phyloP scores from a whole-genome alignment of 768 basidiomycete genomes.

The Russula sp. region DNA sequence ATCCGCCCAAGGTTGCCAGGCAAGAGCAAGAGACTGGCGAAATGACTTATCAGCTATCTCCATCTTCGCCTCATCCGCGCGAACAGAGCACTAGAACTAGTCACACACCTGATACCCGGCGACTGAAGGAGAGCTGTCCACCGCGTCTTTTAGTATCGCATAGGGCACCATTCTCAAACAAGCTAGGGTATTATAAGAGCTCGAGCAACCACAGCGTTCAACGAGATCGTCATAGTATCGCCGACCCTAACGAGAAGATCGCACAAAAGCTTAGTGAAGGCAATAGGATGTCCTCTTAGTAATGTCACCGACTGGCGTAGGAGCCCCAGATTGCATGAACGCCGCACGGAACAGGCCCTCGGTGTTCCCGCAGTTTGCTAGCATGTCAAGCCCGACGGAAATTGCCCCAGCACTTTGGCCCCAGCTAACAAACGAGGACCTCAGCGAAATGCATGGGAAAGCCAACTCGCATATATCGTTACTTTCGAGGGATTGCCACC shows the following conservation, averaged over 20 bases:
- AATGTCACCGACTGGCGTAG: conserved; percentile 30
- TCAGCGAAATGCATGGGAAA: conserved; percentile 3
- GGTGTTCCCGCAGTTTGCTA: conserved; percentile 34
- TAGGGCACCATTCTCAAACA: conserved; percentile 39
- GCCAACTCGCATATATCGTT: conserved; percentile 39
- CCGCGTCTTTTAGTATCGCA: conserved; percentile 28
- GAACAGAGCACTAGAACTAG: background rate
- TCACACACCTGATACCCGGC: conserved; percentile 30
- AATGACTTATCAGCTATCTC: background rate
- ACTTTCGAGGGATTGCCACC: conserved; percentile 60
- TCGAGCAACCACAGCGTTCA: conserved; percentile 32
- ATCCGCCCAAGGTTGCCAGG: conserved; percentile 38
- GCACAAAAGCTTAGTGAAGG: background rate
- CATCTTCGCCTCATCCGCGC: background rate
- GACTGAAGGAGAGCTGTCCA: conserved; percentile 30
- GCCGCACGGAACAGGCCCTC: conserved; percentile 33
- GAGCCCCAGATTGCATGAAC: conserved; percentile 31
- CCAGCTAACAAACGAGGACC: conserved; percentile 30
- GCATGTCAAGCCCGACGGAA: conserved; percentile 38
- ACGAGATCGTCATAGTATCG: conserved; percentile 39
- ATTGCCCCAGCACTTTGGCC: conserved; percentile 53
- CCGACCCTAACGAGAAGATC: conserved; percentile 27
- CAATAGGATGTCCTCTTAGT: conserved; percentile 30
- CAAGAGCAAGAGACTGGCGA: conserved; percentile 27
- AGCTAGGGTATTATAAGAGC: conserved; percentile 33